phyloP scores from a whole-genome alignment of 2,329 filamentous ascomycete species.

The Alternaria burnsii region DNA sequence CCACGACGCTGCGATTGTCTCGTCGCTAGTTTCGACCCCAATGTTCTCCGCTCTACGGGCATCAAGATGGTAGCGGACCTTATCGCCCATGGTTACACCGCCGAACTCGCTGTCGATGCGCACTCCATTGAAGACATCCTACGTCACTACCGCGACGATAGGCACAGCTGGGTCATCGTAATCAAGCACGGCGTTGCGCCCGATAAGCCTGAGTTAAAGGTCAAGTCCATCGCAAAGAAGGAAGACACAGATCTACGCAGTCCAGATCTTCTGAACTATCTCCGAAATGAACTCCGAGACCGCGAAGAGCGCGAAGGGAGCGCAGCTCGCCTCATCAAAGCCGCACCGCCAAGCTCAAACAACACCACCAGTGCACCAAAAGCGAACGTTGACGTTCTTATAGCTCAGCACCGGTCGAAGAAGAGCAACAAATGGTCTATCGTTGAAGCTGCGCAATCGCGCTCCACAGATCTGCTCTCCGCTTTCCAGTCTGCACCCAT shows the following conservation, averaged over 20 bases:
- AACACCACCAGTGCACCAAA: constrained; percentile 35
- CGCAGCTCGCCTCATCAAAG: constrained; percentile 45
- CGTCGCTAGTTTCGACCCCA: constrained; percentile 84
- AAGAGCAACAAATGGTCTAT: constrained; percentile 90
- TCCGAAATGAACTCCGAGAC: constrained; percentile 83
- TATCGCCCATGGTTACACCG: constrained; percentile 85
- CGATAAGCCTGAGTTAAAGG: constrained; percentile 70
- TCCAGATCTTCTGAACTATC: constrained; percentile 77
- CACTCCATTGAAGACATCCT: constrained; percentile 81
- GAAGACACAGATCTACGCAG: constrained; percentile 78
- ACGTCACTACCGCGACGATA: constrained; percentile 77
- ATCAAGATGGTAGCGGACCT: constrained; percentile 79
- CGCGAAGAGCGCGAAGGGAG: constrained; percentile 69
- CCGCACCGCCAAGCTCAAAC: constrained; percentile 29
- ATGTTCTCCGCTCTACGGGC: constrained; percentile 76
- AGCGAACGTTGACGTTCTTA: constrained; percentile 80
- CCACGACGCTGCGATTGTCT: constrained; percentile 79
- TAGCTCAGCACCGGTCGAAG: constrained; percentile 83
- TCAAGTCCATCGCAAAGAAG: constrained; percentile 79
- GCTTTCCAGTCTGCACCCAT: constrained; percentile 81
- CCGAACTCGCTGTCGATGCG: constrained; percentile 84
- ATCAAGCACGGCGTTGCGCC: constrained; percentile 76
- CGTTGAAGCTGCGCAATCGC: constrained; percentile 75
- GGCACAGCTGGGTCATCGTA: constrained; percentile 86
- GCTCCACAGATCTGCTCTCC: constrained; percentile 69